Evolutionary conservation across 495 filamentous ascomycete species (phyloP), one percentile per base, ranked within the genome.

Genomic region (Penicillium alfredii): DNA sequence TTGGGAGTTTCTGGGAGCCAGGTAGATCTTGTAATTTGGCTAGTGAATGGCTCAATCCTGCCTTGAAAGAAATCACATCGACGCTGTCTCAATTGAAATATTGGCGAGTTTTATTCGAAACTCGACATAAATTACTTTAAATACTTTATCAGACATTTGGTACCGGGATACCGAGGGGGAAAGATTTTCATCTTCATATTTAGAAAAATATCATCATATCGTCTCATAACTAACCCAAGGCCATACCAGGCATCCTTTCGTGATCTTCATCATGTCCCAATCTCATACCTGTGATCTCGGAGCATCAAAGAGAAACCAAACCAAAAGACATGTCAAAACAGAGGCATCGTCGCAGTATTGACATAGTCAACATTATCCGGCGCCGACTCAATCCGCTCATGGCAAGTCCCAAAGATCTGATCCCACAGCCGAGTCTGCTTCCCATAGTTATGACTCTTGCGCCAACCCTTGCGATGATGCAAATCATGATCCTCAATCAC

Each of bases 381-480:
- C 8, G 33, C 40, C 4, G 54, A 55, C 44, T 68, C 64, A 21
- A 68, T 57, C 10, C 64, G 43, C 24, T 62, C 60, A 16, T 36
- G 44, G 23, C 53, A 59, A 19, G 64, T 68, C 1, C 64, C 64
- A 43, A 66, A 68, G 13, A 68, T 44, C 9, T 51, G 48, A 41
- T 68, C 64, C 64, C 64, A 68, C 13, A 68, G 47, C 6, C 64
- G 42, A 0, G 61, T 66, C 53, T 68, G 64, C 43, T 68, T 68
- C 3, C 64, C 64, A 44, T 68, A 68, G 22, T 68, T 68, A 33
- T 68, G 47, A 15, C 60, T 64, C 58, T 64, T 66, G 13, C 62
- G 38, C 61, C 62, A 68, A 0, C 64, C 64, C 49, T 66, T 66
- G 11, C 64, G 60, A 31, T 68, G 64, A 36, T 68, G 64, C 37